Evolutionary conservation across 805 yeast species (phyloP), one percentile per base, ranked within the genome.

Genomic region (Metschnikowia sp.): DNA sequence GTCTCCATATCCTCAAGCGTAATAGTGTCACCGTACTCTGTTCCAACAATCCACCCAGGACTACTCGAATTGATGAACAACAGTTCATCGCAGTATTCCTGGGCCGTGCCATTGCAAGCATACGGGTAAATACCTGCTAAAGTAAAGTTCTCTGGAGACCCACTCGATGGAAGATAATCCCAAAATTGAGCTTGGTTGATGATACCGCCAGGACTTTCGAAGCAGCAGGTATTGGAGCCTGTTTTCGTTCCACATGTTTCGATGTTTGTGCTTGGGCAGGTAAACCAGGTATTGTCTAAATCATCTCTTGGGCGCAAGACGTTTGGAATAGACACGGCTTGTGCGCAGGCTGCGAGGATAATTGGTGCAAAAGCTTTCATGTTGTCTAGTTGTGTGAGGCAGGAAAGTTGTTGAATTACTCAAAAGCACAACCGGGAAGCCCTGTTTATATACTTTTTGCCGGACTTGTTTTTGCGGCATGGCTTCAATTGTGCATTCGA

Each of bases 141-240:
- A 19, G 77, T 72, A 53, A 70, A 72, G 7, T 62, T 56, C 34
- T 68, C 62, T 19, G 58, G 55, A 18, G 66, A 45, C 15, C 74
- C 73, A 47, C 65, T 55, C 11, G 65, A 54, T 1, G 67, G 62
- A 36, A 57, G 52, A 53, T 61, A 66, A 54, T 66, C 68, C 71
- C 76, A 70, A 49, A 69, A 70, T 52, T 72, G 77, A 9, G 76
- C 66, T 44, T 62, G 70, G 53, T 71, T 57, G 43, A 72, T 54
- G 10, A 70, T 59, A 1, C 77, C 77, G n/a, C 66, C 64, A 15
- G 69, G 69, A 36, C 59, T 51, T 48, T 72, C 77, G 54, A 69
- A 71, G 49, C 76, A 72, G 49, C 77, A 72, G 2, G 63, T 62
- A 63, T 88, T 83, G 1, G 62, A 68, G 3, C 79, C 70, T 2